Conservation (phyloP, 352 stramenopile genomes). For the Phytopythium delawarense region DNA sequence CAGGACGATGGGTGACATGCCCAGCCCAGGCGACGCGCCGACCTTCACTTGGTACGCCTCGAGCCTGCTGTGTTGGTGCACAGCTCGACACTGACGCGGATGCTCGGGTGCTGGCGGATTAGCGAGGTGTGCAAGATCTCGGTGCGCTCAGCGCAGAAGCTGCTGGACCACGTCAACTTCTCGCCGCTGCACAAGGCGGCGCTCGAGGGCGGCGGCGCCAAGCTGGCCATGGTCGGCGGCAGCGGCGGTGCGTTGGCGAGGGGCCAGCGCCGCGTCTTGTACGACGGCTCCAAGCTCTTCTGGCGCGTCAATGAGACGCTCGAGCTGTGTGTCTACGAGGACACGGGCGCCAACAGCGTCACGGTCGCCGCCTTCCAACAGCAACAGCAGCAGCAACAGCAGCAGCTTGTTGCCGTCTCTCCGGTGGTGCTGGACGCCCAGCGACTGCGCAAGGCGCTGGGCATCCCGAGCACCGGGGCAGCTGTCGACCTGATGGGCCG, state of each 20-base stretch:
- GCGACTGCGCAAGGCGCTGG: slow-evolving; percentile 28
- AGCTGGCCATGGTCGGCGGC: slow-evolving; percentile 10
- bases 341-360: slow-evolving; percentile 56
- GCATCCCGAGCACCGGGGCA: neutral
- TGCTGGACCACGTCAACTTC: slow-evolving; percentile 87
- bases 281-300: slow-evolving; percentile 84
- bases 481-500: neutral
- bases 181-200: slow-evolving; percentile 83
- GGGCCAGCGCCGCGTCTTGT: slow-evolving; percentile 57
- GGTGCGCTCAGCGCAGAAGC: slow-evolving; percentile 80
- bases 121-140: slow-evolving; percentile 89
- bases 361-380: slow-evolving; percentile 68
- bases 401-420: slow-evolving; percentile 24
- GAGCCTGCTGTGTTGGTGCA: slow-evolving; percentile 3
- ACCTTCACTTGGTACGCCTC: slow-evolving; percentile 62
- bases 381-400: slow-evolving; percentile 16
- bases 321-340: slow-evolving; percentile 82
- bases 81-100: neutral
- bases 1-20: slow-evolving; percentile 15
- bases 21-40: slow-evolving; percentile 34
- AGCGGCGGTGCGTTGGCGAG: slow-evolving; percentile 4
- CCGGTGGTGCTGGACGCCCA: slow-evolving; percentile 55
- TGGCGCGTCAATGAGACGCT: slow-evolving; percentile 87
- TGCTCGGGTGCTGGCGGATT: neutral
- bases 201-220: slow-evolving; percentile 39